Evolutionary conservation across 1,284 basidiomycete species (phyloP).

Genomic region (Coniferiporia weirii): DNA sequence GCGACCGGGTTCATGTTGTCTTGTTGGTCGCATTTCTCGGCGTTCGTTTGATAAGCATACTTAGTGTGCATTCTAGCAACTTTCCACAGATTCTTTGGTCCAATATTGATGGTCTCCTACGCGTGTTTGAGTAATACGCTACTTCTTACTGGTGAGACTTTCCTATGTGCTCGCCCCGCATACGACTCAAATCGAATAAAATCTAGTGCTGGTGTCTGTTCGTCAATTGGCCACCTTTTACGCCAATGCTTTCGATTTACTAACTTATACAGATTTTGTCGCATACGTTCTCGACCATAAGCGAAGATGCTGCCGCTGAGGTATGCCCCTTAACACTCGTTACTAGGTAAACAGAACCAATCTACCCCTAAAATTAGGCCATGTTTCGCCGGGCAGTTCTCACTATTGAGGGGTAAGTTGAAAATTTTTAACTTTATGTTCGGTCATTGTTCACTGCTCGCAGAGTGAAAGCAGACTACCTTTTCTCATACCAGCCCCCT

Average conservation of each 20-base stretch:
- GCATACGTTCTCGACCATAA: slow-evolving; percentile 90
- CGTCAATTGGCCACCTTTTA: slow-evolving; percentile 24
- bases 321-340: slow-evolving; percentile 33
- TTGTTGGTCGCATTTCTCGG: slow-evolving; percentile 27
- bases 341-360: background rate
- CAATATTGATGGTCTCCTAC: slow-evolving; percentile 81
- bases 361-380: slow-evolving; percentile 41
- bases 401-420: slow-evolving; percentile 76
- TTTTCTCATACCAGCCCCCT: slow-evolving; percentile 92
- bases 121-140: slow-evolving; percentile 86
- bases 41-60: background rate
- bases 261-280: slow-evolving; percentile 69
- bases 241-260: slow-evolving; percentile 15
- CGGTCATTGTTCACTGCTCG: background rate
- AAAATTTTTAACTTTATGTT: slow-evolving; percentile 17
- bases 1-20: slow-evolving; percentile 79
- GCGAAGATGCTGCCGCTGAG: slow-evolving; percentile 88
- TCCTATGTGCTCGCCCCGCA: slow-evolving; percentile 6
- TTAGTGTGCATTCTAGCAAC: slow-evolving; percentile 36
- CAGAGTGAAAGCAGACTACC: slow-evolving; percentile 80
- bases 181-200: slow-evolving; percentile 8
- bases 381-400: slow-evolving; percentile 91
- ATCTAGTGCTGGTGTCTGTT: slow-evolving; percentile 71
- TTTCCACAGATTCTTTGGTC: slow-evolving; percentile 84
- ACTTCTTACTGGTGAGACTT: slow-evolving; percentile 62